Evolutionary conservation across 768 basidiomycete genomes (phyloP).

Genomic region (Neoboletus magnificus): DNA sequence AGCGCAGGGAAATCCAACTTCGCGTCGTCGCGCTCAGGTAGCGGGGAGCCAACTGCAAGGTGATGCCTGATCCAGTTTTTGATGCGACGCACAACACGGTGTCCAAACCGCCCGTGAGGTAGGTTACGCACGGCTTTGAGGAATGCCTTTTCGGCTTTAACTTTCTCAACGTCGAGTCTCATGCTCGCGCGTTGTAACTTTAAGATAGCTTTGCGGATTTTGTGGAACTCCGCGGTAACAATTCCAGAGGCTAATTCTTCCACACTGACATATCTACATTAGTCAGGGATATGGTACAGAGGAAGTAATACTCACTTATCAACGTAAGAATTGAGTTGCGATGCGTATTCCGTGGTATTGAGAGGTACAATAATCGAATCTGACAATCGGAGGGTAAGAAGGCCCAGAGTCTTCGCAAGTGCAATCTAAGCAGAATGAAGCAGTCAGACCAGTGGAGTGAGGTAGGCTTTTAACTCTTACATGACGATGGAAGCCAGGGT

Average conservation of each 20-base stretch:
- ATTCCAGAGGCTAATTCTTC: slow-evolving; percentile 38
- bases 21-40: neutral
- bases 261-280: slow-evolving; percentile 41
- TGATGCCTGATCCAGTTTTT: slow-evolving; percentile 30
- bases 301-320: slow-evolving; percentile 44
- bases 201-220: slow-evolving; percentile 45
- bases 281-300: slow-evolving; percentile 24
- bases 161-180: slow-evolving; percentile 58
- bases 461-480: slow-evolving; percentile 34
- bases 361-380: slow-evolving; percentile 65
- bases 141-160: slow-evolving; percentile 50
- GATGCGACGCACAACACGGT: slow-evolving; percentile 1
- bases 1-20: slow-evolving; percentile 4
- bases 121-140: slow-evolving; percentile 41
- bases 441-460: neutral
- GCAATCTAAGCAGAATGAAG: slow-evolving; percentile 44
- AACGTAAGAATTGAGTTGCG: slow-evolving; percentile 59
- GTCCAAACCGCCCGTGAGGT: neutral
- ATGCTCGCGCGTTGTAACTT: slow-evolving; percentile 49
- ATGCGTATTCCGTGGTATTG: slow-evolving; percentile 72
- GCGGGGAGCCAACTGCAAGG: neutral
- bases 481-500: slow-evolving; percentile 72
- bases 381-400: slow-evolving; percentile 54
- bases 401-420: slow-evolving; percentile 61
- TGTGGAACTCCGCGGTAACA: slow-evolving; percentile 34